Evolutionary conservation across 805 yeast genomes (phyloP), one percentile per base, ranked within the genome.

Genomic region (Clavispora carvajalis): DNA sequence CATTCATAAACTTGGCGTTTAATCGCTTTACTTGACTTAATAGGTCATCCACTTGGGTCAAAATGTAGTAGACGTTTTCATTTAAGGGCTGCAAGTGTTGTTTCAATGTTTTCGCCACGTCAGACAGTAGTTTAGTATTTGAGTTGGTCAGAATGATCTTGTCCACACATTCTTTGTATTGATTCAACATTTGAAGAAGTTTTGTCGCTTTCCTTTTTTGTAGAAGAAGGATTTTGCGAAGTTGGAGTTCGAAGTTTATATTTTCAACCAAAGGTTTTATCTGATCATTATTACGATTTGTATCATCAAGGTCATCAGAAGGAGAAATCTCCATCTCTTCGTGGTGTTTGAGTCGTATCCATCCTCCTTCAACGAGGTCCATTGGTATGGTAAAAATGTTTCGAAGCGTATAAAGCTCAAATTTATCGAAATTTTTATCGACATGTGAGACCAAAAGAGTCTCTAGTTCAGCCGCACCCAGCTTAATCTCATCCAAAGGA

Each of bases 381-480:
- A 61, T 62, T 0, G 96, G 95, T 13, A 90, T 65, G 10, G 74
- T 74, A 40, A 90, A 68, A 10, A 90, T 77, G 56, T 90, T 90
- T 54, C 96, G 65, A 37, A 87, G 63, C 2, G 85, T 76, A 60
- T 90, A 90, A 24, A 88, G 64, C 62, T 90, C 97, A 52, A 86
- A 80, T 57, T 82, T 82, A 59, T 90, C 97, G 58, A 87, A 89
- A 56, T 85, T 85, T 49, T 73, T 73, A 61, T 89, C 95, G 9
- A 89, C 83, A 1, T 81, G 73, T 45, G 78, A 75, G 54, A 85
- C 95, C 40, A 90, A 54, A 18, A 85, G 59, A 0, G 89, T 78
- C 52, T 89, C 96, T 31, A 89, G 62, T 54, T 82, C 79, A 0
- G 88, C 93, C 0, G 91, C 80, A 0, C 96, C 96, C n/a, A 74